Evolutionary conservation across 164 flowering plant genomes (phyloP).

Genomic region (Pachysandra terminalis): DNA sequence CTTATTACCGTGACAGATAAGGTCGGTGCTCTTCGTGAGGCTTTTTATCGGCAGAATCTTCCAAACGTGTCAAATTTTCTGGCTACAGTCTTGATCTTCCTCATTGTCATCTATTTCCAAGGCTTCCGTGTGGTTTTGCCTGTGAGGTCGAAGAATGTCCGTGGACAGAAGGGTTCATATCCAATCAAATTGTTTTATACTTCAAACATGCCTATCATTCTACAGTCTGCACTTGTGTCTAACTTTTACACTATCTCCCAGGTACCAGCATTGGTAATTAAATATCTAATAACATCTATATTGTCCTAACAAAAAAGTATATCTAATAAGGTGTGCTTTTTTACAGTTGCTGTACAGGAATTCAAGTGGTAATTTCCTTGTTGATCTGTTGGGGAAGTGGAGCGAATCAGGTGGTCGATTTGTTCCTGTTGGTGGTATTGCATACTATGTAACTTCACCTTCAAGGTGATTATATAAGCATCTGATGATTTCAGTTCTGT

Average conservation of each 20-base stretch:
- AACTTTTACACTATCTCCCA: slow-evolving; percentile 53
- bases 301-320: no score
- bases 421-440: slow-evolving; percentile 52
- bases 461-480: slow-evolving; percentile 34
- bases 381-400: slow-evolving; percentile 48
- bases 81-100: slow-evolving; percentile 44
- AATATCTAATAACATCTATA: no score
- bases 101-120: slow-evolving; percentile 50
- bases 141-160: slow-evolving; percentile 48
- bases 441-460: slow-evolving; percentile 52
- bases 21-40: slow-evolving; percentile 45
- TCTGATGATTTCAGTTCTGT: neutral
- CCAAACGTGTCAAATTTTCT: slow-evolving; percentile 45
- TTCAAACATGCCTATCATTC: slow-evolving; percentile 60
- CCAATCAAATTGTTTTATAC: slow-evolving; percentile 61
- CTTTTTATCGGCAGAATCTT: slow-evolving; percentile 45
- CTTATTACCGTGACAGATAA: slow-evolving; percentile 40
- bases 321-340: neutral
- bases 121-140: slow-evolving; percentile 56
- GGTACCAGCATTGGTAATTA: slow-evolving; percentile 20
- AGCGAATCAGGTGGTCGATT: slow-evolving; percentile 48
- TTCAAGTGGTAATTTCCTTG: slow-evolving; percentile 50
- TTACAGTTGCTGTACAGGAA: slow-evolving; percentile 42
- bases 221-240: slow-evolving; percentile 55
- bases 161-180: slow-evolving; percentile 55